Evolutionary conservation across 2,329 filamentous ascomycete species (phyloP), one percentile per base, ranked within the genome.

Genomic region (Claviceps sp.): DNA sequence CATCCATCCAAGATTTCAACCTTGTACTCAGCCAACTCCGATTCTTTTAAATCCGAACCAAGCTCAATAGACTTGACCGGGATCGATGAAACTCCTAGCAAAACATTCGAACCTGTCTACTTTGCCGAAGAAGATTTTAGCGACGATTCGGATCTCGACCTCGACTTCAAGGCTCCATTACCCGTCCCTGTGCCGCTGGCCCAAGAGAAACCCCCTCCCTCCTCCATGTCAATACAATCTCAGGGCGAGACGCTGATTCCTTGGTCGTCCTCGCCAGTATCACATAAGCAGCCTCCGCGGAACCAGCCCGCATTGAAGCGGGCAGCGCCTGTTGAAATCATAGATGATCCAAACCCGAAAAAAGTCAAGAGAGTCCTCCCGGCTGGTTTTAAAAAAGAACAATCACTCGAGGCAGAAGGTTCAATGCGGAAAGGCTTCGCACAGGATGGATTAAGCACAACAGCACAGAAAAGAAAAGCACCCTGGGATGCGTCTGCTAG

Each of bases 61-160:
- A 53, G 48, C 24, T 56, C 64, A 5, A 62, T 73, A 54, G 64
- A 71, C 49, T 60, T 72, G 34, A 66, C 66, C 11, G 58, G 52
- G 5, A 50, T 65, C 1, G 61, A 64, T 43, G 55, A 58, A 13
- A 39, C 38, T 24, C 19, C 14, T 1, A 22, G 61, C 26, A 67
- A 65, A 49, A 47, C 57, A 30, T 56, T 63, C 41, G 54, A 63
- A 11, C 56, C 58, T 7, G 77, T 85, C 10, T 79, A 77, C 55
- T 86, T 89, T 56, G 79, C 82, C 54, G 86, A 89, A 56, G 83
- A 91, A 59, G 90, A 95, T 62, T 93, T 95, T 58, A 88, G 89
- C 60, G 87, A 91, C 62, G 89, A 95, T 59, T 77, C 84, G 19
- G 79, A 89, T 52, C 72, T 95, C 24, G 86, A 87, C 55, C 67